phyloP scores from a whole-genome alignment of 768 basidiomycete species.

The Boletellus sp. region DNA sequence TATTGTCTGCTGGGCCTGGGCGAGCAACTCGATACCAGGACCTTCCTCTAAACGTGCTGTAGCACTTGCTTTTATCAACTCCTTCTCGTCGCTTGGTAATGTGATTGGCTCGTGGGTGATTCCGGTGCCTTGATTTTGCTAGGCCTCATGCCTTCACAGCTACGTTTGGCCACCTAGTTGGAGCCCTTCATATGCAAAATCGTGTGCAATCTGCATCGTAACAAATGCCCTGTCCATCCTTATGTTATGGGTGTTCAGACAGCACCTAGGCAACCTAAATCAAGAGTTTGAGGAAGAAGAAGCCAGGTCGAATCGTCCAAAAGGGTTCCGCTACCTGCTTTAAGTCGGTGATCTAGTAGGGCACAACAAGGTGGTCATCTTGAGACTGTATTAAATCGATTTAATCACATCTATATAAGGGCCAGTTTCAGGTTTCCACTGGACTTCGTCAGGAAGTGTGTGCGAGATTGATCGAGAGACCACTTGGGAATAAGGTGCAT shows the following conservation, averaged over 20 bases:
- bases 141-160: constrained; percentile 28
- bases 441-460: background rate
- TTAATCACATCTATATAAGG: background rate
- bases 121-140: background rate
- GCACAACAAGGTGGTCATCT: background rate
- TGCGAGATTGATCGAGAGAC: too few relatives aligned
- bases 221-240: constrained; percentile 48
- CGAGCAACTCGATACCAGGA: constrained; percentile 61
- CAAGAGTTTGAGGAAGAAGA: constrained; percentile 38
- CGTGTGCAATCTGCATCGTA: constrained; percentile 71
- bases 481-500: too few relatives aligned
- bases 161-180: constrained; percentile 67
- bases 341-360: constrained; percentile 17
- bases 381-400: background rate
- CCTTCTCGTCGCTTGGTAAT: constrained; percentile 80
- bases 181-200: constrained; percentile 67
- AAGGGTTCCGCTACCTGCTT: constrained; percentile 47
- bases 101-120: constrained; percentile 70
- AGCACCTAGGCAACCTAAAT: constrained; percentile 43
- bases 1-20: constrained; percentile 57
- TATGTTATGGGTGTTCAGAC: constrained; percentile 48
- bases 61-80: constrained; percentile 80
- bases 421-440: background rate
- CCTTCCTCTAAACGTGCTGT: constrained; percentile 86
- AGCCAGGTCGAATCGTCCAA: constrained; percentile 29